phyloP scores from a whole-genome alignment of 345 rosid species.

The Balakata baccata region DNA sequence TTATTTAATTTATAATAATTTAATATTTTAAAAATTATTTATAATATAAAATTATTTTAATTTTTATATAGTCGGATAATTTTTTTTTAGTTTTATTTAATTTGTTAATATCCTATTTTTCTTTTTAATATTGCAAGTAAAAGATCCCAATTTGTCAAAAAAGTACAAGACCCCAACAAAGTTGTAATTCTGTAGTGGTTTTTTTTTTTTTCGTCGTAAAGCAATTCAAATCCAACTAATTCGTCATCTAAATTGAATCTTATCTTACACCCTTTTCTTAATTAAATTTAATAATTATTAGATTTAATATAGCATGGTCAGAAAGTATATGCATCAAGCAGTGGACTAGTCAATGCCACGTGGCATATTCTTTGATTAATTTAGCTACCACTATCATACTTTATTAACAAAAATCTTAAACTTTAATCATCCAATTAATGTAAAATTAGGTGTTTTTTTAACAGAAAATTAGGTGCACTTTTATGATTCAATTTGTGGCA shows the following conservation, averaged over 20 bases:
- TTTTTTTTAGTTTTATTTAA: background rate
- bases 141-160: background rate
- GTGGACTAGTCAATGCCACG: background rate
- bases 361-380: background rate
- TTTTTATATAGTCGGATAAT: no score
- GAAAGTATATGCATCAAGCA: background rate
- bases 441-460: background rate
- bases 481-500: no score
- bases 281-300: background rate
- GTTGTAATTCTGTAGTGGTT: background rate
- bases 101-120: background rate
- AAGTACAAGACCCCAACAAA: constrained; percentile 6
- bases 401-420: background rate
- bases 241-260: background rate
- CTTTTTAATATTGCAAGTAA: background rate
- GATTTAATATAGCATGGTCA: background rate
- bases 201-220: no score
- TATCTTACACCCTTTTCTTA: background rate
- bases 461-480: background rate
- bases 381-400: background rate
- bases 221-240: background rate
- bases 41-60: no score
- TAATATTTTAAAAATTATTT: no score
- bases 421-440: background rate
- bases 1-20: no score